A percentile compares a stretch with the other conserved stretches of the same genome.
Conservation (phyloP, 371 early-diverging fungal genomes). For the Nosema granulosis region DNA sequence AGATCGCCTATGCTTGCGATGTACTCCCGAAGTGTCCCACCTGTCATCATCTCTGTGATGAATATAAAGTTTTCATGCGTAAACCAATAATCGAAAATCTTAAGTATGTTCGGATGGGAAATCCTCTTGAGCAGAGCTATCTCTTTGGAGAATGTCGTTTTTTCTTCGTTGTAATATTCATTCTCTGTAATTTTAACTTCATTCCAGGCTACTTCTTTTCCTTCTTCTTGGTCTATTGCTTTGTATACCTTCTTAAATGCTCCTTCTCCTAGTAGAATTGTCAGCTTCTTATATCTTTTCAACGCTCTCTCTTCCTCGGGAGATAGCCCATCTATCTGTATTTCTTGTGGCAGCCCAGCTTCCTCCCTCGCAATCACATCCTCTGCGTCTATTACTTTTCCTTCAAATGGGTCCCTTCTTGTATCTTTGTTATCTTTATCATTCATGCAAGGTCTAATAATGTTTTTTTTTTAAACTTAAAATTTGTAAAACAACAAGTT, state of each 20-base stretch:
- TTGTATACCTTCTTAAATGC: slow-evolving; percentile 80
- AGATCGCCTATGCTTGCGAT: slow-evolving; percentile 67
- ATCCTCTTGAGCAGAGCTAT: slow-evolving; percentile 71
- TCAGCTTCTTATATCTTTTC: slow-evolving; percentile 59
- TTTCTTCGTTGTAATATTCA: slow-evolving; percentile 71
- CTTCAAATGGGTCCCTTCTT: slow-evolving; percentile 35
- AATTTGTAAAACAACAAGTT: too few species aligned
- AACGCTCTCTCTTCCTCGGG: not conserved
- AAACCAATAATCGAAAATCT: slow-evolving; percentile 72
- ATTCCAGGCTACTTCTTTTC: slow-evolving; percentile 85
- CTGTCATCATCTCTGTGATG: slow-evolving; percentile 84
- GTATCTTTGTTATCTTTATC: slow-evolving; percentile 29
- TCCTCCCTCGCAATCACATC: slow-evolving; percentile 27
- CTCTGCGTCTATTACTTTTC: slow-evolving; percentile 36
- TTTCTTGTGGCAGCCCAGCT: not conserved
- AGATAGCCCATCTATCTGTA: not conserved
- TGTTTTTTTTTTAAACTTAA: slow-evolving; percentile 10
- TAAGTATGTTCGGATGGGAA: slow-evolving; percentile 78
- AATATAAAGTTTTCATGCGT: slow-evolving; percentile 74
- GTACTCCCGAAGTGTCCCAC: slow-evolving; percentile 75
- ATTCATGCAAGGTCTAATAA: slow-evolving; percentile 12
- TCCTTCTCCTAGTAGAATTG: slow-evolving; percentile 73
- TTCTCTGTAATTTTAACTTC: slow-evolving; percentile 70
- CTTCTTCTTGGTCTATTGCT: slow-evolving; percentile 79
- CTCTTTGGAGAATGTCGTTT: slow-evolving; percentile 71